Evolutionary conservation across 257 asterid genomes (phyloP).

Genomic region (Fraxinus americana): DNA sequence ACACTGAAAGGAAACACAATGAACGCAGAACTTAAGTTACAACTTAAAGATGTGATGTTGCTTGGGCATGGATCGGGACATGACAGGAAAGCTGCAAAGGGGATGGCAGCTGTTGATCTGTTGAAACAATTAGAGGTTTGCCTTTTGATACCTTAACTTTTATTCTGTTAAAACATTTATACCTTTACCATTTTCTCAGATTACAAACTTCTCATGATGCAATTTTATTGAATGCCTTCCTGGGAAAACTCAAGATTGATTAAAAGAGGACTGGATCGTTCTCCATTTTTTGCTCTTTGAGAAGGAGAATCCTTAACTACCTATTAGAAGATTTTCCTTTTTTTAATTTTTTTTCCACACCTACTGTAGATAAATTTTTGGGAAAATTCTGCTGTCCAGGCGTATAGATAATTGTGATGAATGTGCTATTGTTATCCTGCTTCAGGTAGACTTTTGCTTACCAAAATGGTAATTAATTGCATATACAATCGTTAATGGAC

Average conservation of each 20-base stretch:
- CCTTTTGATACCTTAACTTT: background rate
- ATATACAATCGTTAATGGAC: background rate
- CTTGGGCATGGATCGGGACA: conserved; percentile 62
- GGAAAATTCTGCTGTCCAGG: background rate
- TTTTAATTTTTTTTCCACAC: too few species aligned
- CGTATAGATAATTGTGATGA: background rate
- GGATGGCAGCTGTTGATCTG: conserved; percentile 74
- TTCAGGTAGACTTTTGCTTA: background rate
- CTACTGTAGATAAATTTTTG: too few species aligned
- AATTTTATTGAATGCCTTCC: background rate
- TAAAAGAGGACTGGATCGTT: background rate
- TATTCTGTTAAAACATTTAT: background rate
- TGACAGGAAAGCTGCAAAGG: conserved; percentile 68
- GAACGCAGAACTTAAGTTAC: conserved; percentile 62
- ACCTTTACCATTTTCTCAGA: background rate
- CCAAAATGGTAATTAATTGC: background rate
- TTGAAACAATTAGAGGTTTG: conserved; percentile 78
- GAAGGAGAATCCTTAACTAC: background rate
- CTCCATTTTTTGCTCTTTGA: background rate
- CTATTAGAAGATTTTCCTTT: background rate
- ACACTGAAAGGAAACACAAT: conserved; percentile 45
- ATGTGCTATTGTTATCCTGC: background rate
- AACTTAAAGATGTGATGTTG: conserved; percentile 64
- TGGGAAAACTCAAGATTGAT: background rate
- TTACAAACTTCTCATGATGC: background rate